Base-by-base conservation (phyloP, 75 land plant species). In the Picea glauca region DNA sequence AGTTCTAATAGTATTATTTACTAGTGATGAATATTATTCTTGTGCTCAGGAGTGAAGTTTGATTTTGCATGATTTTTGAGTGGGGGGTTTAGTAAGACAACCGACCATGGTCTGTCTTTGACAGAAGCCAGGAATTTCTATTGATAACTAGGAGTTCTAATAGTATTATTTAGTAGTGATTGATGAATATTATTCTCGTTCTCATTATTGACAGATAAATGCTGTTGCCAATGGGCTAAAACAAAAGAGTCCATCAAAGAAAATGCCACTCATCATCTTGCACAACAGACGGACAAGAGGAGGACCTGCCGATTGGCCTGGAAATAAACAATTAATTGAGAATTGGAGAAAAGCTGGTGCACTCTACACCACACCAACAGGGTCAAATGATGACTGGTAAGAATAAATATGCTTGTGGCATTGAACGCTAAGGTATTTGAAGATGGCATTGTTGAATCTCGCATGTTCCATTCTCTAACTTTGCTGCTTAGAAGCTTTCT, bases 371-470 rank as follows among this genome's bases (percentile, higher is more conserved):
- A 90, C 99, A 33, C 99, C 99, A 13, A 73, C 57, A 56, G 96
- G 98, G 56, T 91, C 98, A 57, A 93, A 97, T 86, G 99, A 97
- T 91, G 99, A 97, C 79, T 97, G 99, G 99, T 96, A 85, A 60
- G 84, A 79, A 59, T 43, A 21, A 38, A 7, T 74, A 74, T 33
- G 23, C 13, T 12, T 21, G 32, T 58, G 17, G 8, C 43, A 43
- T 78, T 31, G 14, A 80, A 35, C 8, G 32, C 5, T 33, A 43
- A 21, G 38, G 60, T 13, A 38, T 21, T 62, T 54, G 60, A 60
- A 7, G 7, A 11, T 54, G 40, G 5, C 75, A 77, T 21, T 76
- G 31, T 59, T 76, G 67, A 26, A 62, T 75, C 14, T 46, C 26
- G 33, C 18, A 26, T 75, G 58, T 32, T 75, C 6, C 64, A 59